phyloP scores from a whole-genome alignment of 2,329 filamentous ascomycete species.

The Paecilomyces variotii region DNA sequence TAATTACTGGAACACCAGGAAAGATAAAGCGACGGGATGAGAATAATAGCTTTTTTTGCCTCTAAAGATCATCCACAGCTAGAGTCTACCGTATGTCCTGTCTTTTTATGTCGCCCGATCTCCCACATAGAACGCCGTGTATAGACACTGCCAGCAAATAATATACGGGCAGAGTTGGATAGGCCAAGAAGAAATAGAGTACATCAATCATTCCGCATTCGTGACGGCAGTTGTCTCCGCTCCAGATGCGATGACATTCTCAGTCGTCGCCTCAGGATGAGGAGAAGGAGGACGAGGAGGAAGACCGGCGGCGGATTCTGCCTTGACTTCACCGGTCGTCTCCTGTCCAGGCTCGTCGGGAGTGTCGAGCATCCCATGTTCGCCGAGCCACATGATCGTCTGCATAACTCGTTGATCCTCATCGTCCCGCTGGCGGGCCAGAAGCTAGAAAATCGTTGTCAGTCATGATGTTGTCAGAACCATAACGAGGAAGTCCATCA shows the following conservation, averaged over 20 bases:
- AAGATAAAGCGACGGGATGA: not conserved
- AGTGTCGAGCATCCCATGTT: conserved; percentile 31
- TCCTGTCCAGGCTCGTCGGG: conserved; percentile 7
- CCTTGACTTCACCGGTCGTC: not conserved
- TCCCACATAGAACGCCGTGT: not conserved
- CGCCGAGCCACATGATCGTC: conserved; percentile 35
- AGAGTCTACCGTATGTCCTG: not conserved
- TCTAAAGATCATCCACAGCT: not conserved
- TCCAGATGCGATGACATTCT: not conserved
- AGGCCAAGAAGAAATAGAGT: not conserved
- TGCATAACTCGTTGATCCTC: conserved; percentile 34
- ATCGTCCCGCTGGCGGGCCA: conserved; percentile 36
- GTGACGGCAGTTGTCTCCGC: not conserved
- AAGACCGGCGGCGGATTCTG: not conserved
- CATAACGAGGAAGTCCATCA: conserved; percentile 2
- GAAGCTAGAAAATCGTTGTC: conserved; percentile 19
- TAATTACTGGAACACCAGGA: too few relatives aligned
- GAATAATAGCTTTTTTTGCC: not conserved
- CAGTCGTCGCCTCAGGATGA: not conserved
- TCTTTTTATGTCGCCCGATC: not conserved
- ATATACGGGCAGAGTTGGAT: too few relatives aligned
- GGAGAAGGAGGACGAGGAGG: not conserved
- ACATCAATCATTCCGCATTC: not conserved
- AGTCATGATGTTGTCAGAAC: not conserved
- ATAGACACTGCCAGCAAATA: not conserved